Conservation (phyloP, 129 eudicot species). For the Artemisia argyi region DNA sequence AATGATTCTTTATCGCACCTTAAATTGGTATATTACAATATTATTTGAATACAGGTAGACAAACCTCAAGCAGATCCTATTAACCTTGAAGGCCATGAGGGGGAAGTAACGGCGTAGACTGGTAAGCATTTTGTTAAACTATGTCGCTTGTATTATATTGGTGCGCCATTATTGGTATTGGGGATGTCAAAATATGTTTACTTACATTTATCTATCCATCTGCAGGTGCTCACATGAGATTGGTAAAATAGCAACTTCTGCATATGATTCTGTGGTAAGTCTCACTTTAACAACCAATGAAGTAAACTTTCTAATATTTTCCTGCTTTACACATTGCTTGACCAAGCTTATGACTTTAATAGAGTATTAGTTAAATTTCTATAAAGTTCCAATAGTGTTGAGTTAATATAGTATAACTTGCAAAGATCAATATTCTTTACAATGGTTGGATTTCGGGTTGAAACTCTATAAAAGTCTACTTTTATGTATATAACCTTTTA, state of each 20-base stretch:
- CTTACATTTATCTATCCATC: not conserved
- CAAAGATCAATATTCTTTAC: no score
- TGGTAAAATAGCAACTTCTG: constrained; percentile 81
- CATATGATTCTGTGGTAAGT: constrained; percentile 88
- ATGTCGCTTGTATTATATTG: not conserved
- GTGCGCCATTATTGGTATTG: not conserved
- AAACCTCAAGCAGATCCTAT: constrained; percentile 63
- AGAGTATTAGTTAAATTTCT: no score
- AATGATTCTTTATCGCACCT: not conserved
- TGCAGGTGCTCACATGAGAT: constrained; percentile 68
- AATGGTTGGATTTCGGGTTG: no score
- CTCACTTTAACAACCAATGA: not conserved
- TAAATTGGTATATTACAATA: not conserved
- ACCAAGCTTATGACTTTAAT: no score
- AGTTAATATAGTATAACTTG: no score
- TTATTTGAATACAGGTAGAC: constrained; percentile 47
- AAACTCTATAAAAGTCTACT: no score
- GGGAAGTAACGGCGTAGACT: constrained; percentile 96
- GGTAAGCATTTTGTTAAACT: constrained; percentile 44
- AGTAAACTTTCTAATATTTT: not conserved
- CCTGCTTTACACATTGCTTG: no score
- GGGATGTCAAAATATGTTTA: not conserved
- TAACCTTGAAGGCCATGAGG: constrained; percentile 62
- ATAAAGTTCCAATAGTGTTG: no score
- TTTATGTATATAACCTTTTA: not conserved